Conservation (phyloP, 148 eudicot genomes). For the Rhododendron henanense region DNA sequence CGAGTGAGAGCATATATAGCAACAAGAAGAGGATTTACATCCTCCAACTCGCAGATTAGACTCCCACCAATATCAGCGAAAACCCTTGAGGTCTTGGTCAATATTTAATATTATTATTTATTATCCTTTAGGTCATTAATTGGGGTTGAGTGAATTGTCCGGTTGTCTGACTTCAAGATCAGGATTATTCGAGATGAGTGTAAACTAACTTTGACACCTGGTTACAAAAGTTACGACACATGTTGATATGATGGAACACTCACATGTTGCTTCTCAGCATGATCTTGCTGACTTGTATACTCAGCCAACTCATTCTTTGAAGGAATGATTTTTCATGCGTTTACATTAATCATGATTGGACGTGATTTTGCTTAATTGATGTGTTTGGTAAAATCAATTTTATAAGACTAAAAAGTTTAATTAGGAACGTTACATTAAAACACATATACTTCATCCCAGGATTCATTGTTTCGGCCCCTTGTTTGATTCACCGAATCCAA, state of each 20-base stretch:
- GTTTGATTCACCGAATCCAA: too few species aligned
- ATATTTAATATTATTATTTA: too few species aligned
- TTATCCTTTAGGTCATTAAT: too few species aligned
- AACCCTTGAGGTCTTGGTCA: background rate
- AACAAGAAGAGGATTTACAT: background rate
- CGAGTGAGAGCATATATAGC: background rate
- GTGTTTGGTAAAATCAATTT: background rate
- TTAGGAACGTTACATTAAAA: too few species aligned
- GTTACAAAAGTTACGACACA: background rate
- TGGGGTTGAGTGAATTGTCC: background rate
- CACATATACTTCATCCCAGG: too few species aligned
- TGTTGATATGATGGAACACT: background rate
- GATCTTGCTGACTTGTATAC: background rate
- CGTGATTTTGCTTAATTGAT: background rate
- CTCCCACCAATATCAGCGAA: background rate
- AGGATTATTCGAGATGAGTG: too few species aligned
- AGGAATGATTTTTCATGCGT: background rate
- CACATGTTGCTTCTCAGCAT: background rate
- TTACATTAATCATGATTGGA: background rate
- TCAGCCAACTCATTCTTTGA: background rate
- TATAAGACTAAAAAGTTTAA: too few species aligned
- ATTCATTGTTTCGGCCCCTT: too few species aligned
- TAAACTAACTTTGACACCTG: too few species aligned
- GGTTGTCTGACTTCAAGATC: background rate
- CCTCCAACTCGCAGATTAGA: background rate